A percentile compares a stretch with the other conserved stretches of the same genome.
Conservation (phyloP, 305 asterid genomes). For the Solanum aculeatissimum region DNA sequence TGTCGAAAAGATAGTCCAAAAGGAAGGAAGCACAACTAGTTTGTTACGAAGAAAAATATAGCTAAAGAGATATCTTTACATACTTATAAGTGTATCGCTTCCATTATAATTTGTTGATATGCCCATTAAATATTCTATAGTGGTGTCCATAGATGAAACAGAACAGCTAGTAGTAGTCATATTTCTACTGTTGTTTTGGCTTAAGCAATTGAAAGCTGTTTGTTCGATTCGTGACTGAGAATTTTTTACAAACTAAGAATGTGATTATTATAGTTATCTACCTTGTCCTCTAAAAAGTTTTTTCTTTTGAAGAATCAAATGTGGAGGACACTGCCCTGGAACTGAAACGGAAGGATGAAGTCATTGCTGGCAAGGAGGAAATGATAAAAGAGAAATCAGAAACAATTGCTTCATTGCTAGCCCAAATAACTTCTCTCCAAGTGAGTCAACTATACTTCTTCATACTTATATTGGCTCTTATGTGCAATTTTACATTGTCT, state of each 20-base stretch:
- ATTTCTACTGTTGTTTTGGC: not conserved
- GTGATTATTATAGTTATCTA: not conserved
- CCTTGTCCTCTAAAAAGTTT: not conserved
- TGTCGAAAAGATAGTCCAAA: not conserved
- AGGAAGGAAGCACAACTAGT: not conserved
- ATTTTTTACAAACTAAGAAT: not conserved
- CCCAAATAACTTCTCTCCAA: slow-evolving; percentile 54
- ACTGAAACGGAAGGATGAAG: slow-evolving; percentile 46
- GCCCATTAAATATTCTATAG: not conserved
- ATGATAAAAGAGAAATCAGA: slow-evolving; percentile 50
- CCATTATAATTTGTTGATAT: not conserved
- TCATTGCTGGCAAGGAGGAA: slow-evolving; percentile 56
- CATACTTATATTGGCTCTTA: not conserved
- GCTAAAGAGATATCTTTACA: not conserved
- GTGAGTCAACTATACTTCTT: slow-evolving; percentile 27
- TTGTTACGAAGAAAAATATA: not conserved
- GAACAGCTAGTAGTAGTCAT: not conserved
- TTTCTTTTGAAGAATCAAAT: slow-evolving; percentile 35
- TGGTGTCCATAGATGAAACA: not conserved
- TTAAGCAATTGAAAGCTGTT: not conserved
- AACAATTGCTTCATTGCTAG: slow-evolving; percentile 44
- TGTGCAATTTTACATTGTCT: not conserved
- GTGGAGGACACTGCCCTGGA: slow-evolving; percentile 49
- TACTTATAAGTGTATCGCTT: not conserved
- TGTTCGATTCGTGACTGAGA: not conserved